Base-by-base conservation (phyloP, 176 grass and related monocot species). In the Cenchrus fungigraminus region DNA sequence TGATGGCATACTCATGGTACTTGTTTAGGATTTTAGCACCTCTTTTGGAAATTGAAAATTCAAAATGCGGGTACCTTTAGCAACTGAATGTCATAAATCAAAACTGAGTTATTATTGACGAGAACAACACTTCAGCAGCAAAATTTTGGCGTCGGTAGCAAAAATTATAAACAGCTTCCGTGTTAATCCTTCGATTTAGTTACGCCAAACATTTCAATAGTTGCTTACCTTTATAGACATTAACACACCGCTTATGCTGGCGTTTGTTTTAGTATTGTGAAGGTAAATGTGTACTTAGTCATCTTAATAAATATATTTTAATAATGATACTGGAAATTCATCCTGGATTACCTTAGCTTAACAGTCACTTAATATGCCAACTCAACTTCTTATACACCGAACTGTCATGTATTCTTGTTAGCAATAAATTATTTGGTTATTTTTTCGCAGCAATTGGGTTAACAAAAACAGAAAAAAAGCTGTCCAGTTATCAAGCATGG, bases 11-110 rank as follows among this genome's bases (percentile, higher is more conserved):
- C 37, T 22, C 54, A 8, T 56, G 17, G 54, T 65, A 12, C 37
- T 37, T 76, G 7, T 68, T 55, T 77, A 50, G 25, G 12, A 84
- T 85, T 81, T 58, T 74, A 56, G 14, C 13, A 76, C 19, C 16
- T 31, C 58, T 8, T 25, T 42, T 2, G 7, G 16, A 25, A 63
- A 43, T 29, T 58, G 22, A 58, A 54, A 61, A 64, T 4, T 44
- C 42, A 29, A 60, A 53, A 34, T 74, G 71, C 13, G 13, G 13
- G 22, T 31, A 31, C 1, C 14, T 51, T 12, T 25, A 46, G 32
- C 15, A 37, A 63, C 46, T 45, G 73, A 51, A 53, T 42, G 29
- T 50, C 20, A 19, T 87, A 25, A 74, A 57, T 58, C 15, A 29
- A 66, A 58, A 82, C 15, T 58, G 54, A 28, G 52, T 8, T 73